Evolutionary conservation across 208 protist genomes (phyloP), one percentile per base, ranked within the genome.

Genomic region (Trichomonas vaginalis): DNA sequence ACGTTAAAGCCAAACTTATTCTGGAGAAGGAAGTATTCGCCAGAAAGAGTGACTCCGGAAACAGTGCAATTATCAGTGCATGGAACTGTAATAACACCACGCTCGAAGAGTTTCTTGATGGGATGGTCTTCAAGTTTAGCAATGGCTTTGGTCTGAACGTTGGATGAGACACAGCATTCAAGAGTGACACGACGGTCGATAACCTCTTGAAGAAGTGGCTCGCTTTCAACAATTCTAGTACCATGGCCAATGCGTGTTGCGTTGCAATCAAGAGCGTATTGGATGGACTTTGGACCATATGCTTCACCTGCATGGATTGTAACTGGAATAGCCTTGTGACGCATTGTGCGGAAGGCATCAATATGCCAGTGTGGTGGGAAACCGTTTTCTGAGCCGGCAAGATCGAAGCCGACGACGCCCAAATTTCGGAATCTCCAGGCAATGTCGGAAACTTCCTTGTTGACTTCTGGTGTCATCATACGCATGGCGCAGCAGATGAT

Each of bases 271-370:
- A 92, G 17, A 40, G 86, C 86, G 14, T 39, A 32, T 8, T 92
- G 27, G n/a, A 92, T 45, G 23, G 86, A 92, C 17, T 51, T 27
- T 27, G 86, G 21, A 39, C 86, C 86, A 47, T 39, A 92, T 0
- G 86, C 86, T 51, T 92, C 86, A 92, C 86, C 86, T 17, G 86
- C 86, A 32, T 92, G 86, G 56, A 92, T 92, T 51, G 86, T 92
- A 27, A 92, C 86, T 39, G 45, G 14, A 6, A 92, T 14, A 10
- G 86, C 42, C 45, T 92, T 92, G 27, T 51, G 15, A 3, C 86
- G 23, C 14, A 92, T 92, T 23, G 86, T 92, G 4, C 45, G 40
- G 37, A 92, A 92, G 15, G 86, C 86, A 2, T 23, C 45, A 51
- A 92, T 21, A 39, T 92, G 86, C 45, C 51, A 51, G 23, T 92